A percentile compares a stretch with the other conserved stretches of the same genome.
These are phyloP conservation scores for Tolypocladium tundrense DNA, from an alignment of 2,329 filamentous ascomycete species.

Conservation along the genomic window DNA sequence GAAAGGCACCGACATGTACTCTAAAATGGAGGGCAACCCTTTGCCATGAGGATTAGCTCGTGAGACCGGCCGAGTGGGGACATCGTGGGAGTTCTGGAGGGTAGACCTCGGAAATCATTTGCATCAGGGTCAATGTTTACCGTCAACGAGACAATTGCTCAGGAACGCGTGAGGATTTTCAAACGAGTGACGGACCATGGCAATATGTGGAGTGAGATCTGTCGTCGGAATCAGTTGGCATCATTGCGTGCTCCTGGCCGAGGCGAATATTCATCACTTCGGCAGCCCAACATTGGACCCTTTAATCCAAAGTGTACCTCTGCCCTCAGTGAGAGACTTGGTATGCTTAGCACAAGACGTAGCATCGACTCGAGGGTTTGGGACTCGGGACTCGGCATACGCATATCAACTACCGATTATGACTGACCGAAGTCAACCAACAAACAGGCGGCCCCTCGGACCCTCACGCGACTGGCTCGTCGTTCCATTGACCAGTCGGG, in stretches of 20 bases:
- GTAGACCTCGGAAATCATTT: conserved; percentile 39
- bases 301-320: not conserved
- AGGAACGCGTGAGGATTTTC: conserved; percentile 10
- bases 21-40: conserved; percentile 31
- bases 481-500: not conserved
- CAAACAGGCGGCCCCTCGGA: not conserved
- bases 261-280: not conserved
- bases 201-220: not conserved
- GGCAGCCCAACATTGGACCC: not conserved
- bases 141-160: conserved; percentile 23
- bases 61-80: conserved; percentile 29
- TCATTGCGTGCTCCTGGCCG: not conserved
- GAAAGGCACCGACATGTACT: conserved; percentile 37
- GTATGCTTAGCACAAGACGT: too few species aligned
- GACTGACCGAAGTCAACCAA: not conserved
- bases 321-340: not conserved
- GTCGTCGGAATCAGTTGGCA: not conserved
- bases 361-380: too few species aligned
- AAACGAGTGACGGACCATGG: not conserved
- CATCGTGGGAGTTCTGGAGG: conserved; percentile 34
- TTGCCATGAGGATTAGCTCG: conserved; percentile 28
- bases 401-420: not conserved
- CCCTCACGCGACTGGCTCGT: not conserved
- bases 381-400: not conserved
- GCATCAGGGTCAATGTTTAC: conserved; percentile 33